phyloP scores from a whole-genome alignment of 208 protist species.

The Trypanosoma platydactyli region DNA sequence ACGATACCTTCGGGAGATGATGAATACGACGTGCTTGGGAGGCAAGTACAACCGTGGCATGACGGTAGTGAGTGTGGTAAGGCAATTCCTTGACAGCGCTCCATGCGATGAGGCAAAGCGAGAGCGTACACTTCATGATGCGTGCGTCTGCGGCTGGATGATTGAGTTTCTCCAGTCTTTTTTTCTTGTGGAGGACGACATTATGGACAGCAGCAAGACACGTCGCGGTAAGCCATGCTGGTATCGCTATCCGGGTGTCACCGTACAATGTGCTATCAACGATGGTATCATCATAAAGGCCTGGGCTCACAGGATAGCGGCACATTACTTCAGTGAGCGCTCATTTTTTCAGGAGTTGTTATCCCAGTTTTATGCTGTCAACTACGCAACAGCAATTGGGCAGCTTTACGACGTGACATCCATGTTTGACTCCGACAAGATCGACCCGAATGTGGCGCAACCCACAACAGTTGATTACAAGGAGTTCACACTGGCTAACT shows the following conservation, averaged over 20 bases:
- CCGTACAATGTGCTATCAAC: constrained; percentile 94
- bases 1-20: constrained; percentile 79
- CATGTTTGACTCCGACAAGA: constrained; percentile 89
- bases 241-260: constrained; percentile 92
- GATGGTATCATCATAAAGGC: constrained; percentile 95
- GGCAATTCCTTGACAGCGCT: constrained; percentile 34
- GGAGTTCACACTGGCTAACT: constrained; percentile 87
- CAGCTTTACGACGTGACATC: constrained; percentile 96
- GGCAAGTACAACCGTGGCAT: constrained; percentile 92
- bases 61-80: constrained; percentile 77
- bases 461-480: constrained; percentile 76
- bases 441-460: constrained; percentile 70
- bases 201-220: constrained; percentile 96
- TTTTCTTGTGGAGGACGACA: constrained; percentile 97
- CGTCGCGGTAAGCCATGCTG: constrained; percentile 95
- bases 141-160: constrained; percentile 94
- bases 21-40: constrained; percentile 82
- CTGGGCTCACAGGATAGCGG: constrained; percentile 89
- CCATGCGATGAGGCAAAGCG: constrained; percentile 27
- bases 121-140: constrained; percentile 77
- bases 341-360: constrained; percentile 88
- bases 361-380: constrained; percentile 90
- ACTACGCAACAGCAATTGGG: constrained; percentile 94
- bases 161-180: constrained; percentile 95
- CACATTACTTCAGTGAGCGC: constrained; percentile 90